Conservation (phyloP, 2,329 filamentous ascomycete genomes). For the Alternaria sp. region DNA sequence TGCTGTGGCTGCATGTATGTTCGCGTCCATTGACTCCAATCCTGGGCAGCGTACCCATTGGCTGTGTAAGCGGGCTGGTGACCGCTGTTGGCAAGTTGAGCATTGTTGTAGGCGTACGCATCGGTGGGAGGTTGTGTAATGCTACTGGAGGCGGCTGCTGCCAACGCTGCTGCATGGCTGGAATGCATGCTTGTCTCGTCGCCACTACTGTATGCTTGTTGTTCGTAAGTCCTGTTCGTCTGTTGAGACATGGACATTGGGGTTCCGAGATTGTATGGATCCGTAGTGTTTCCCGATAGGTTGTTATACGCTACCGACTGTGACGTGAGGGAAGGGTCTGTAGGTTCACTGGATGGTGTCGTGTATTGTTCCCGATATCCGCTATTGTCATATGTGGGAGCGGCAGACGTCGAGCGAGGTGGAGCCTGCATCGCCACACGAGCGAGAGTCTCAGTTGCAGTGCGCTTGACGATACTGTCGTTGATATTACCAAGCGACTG, state of each 20-base stretch:
- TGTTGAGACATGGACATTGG: conserved; percentile 36
- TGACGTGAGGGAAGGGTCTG: conserved; percentile 34
- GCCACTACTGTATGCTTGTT: conserved; percentile 37
- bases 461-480: conserved; percentile 55
- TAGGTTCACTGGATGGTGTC: conserved; percentile 23
- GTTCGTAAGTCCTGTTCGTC: conserved; percentile 34
- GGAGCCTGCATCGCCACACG: conserved; percentile 48
- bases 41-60: conserved; percentile 39
- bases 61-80: conserved; percentile 36
- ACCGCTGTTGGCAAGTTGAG: conserved; percentile 27
- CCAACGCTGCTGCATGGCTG: conserved; percentile 43
- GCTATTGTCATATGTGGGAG: conserved; percentile 36
- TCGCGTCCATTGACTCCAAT: conserved; percentile 50
- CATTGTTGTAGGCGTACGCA: conserved; percentile 38
- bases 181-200: conserved; percentile 42
- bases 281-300: conserved; percentile 24
- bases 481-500: conserved; percentile 59
- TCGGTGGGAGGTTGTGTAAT: conserved; percentile 34
- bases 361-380: conserved; percentile 39
- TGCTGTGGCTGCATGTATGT: conserved; percentile 42
- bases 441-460: conserved; percentile 56
- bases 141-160: conserved; percentile 36
- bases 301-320: conserved; percentile 35
- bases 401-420: conserved; percentile 27
- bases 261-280: conserved; percentile 40